Percentiles rank a stretch among this genome's conserved stretches.
Evolutionary conservation across 108 stramenopile genomes (phyloP).

Genomic region (Fistulifera solaris): DNA sequence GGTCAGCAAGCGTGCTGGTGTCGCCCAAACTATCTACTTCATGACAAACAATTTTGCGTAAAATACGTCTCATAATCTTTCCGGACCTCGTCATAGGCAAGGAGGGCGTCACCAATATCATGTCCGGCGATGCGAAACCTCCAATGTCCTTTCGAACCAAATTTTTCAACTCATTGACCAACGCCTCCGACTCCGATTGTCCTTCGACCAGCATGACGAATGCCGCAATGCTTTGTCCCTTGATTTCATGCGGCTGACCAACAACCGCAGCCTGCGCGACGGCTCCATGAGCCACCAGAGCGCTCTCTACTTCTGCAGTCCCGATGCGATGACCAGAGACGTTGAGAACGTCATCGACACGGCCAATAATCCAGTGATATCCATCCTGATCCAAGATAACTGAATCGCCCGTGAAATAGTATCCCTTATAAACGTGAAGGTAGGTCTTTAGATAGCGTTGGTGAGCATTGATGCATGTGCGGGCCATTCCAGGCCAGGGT

Average conservation of each 20-base stretch:
- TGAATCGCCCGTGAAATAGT: conserved; percentile 97
- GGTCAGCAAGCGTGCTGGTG: conserved; percentile 92
- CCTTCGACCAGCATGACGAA: conserved; percentile 71
- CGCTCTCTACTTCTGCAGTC: conserved; percentile 90
- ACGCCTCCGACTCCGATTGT: conserved; percentile 46
- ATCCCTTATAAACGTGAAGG: conserved; percentile 88
- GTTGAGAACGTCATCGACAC: conserved; percentile 97
- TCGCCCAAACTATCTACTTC: conserved; percentile 87
- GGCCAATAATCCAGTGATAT: conserved; percentile 94
- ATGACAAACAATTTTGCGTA: conserved; percentile 91
- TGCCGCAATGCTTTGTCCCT: conserved; percentile 84
- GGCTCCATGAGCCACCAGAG: conserved; percentile 79
- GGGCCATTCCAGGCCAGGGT: conserved; percentile 95
- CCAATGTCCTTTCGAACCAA: conserved; percentile 81
- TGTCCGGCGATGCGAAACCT: conserved; percentile 88
- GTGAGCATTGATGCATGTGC: conserved; percentile 92
- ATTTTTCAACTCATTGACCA: conserved; percentile 74
- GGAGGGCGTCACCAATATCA: conserved; percentile 65
- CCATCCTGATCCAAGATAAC: conserved; percentile 88
- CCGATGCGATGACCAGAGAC: conserved; percentile 94
- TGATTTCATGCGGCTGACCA: conserved; percentile 85
- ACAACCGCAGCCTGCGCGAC: conserved; percentile 92
- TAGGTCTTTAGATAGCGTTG: conserved; percentile 89
- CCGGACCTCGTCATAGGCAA: conserved; percentile 95
- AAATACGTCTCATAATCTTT: conserved; percentile 95